phyloP scores from a whole-genome alignment of 1,284 basidiomycete genomes.

The Leccinum subrobustum region DNA sequence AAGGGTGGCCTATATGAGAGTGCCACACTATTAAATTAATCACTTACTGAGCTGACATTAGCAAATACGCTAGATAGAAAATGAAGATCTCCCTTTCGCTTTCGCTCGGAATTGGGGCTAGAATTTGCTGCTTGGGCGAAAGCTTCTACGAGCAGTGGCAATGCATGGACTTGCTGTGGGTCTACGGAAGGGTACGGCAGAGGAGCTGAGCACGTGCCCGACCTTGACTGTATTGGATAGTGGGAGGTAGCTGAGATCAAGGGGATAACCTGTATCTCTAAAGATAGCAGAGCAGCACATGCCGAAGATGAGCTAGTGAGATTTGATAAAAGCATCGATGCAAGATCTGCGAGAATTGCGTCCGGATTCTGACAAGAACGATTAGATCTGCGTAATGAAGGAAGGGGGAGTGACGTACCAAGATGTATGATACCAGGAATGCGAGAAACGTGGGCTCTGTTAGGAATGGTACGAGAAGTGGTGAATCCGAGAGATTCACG shows the following conservation, averaged over 20 bases:
- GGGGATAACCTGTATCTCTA: constrained; percentile 67
- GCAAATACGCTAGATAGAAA: constrained; percentile 92
- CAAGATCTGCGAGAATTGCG: constrained; percentile 89
- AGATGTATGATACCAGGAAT: constrained; percentile 90
- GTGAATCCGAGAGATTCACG: constrained; percentile 90
- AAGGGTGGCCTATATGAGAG: neutral
- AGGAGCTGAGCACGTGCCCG: constrained; percentile 66
- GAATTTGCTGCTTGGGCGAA: constrained; percentile 75
- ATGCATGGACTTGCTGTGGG: constrained; percentile 55
- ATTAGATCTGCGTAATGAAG: constrained; percentile 14
- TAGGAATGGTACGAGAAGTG: constrained; percentile 67
- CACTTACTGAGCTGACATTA: constrained; percentile 76
- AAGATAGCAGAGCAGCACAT: constrained; percentile 63
- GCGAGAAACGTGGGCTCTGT: constrained; percentile 75
- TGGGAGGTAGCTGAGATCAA: constrained; percentile 38
- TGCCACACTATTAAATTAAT: neutral
- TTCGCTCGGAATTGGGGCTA: constrained; percentile 45
- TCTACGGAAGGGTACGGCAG: constrained; percentile 61
- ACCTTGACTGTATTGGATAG: constrained; percentile 74
- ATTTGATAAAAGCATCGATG: constrained; percentile 96
- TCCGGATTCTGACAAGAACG: constrained; percentile 68
- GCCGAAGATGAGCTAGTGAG: constrained; percentile 79
- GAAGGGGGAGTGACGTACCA: constrained; percentile 56
- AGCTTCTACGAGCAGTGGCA: constrained; percentile 82
- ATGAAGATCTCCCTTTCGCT: constrained; percentile 76